phyloP scores from a whole-genome alignment of 257 asterid species.

The Gentiana dahurica region DNA sequence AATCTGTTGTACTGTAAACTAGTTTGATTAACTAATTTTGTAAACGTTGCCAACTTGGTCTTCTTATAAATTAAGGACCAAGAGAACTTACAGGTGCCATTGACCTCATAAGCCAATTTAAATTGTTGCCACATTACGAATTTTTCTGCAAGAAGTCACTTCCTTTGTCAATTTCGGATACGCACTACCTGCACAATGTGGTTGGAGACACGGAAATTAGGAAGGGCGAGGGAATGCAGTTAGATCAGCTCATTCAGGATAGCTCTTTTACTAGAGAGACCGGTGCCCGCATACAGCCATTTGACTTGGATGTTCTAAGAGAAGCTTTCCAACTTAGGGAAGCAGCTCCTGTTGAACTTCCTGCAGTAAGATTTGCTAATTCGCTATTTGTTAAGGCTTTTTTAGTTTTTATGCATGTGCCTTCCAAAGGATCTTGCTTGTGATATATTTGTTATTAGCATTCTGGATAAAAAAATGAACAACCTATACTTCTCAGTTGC shows the following conservation, averaged over 20 bases:
- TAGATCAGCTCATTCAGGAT: conserved; percentile 71
- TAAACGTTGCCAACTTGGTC: conserved; percentile 11
- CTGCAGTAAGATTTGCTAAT: conserved; percentile 45
- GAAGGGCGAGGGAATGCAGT: conserved; percentile 93
- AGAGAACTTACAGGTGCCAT: conserved; percentile 93
- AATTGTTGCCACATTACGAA: conserved; percentile 75
- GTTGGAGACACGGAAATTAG: conserved; percentile 93
- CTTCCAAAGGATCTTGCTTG: too few relatives aligned
- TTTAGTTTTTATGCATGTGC: background rate
- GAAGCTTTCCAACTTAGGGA: conserved; percentile 90
- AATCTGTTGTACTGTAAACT: too few relatives aligned
- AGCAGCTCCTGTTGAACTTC: conserved; percentile 63
- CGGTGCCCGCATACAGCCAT: conserved; percentile 59
- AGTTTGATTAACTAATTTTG: background rate
- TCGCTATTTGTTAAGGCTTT: conserved; percentile 8
- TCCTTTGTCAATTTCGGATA: conserved; percentile 70
- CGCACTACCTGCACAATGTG: conserved; percentile 92
- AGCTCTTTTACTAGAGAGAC: conserved; percentile 50
- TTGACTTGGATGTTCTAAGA: conserved; percentile 61
- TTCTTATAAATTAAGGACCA: conserved; percentile 51
- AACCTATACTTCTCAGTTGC: background rate
- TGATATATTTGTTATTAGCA: too few relatives aligned
- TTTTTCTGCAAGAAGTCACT: conserved; percentile 93
- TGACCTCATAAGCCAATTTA: conserved; percentile 82
- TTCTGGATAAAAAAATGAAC: too few relatives aligned